Evolutionary conservation across 768 basidiomycete genomes (phyloP).

Genomic region (Stropharia rugosoannulata): DNA sequence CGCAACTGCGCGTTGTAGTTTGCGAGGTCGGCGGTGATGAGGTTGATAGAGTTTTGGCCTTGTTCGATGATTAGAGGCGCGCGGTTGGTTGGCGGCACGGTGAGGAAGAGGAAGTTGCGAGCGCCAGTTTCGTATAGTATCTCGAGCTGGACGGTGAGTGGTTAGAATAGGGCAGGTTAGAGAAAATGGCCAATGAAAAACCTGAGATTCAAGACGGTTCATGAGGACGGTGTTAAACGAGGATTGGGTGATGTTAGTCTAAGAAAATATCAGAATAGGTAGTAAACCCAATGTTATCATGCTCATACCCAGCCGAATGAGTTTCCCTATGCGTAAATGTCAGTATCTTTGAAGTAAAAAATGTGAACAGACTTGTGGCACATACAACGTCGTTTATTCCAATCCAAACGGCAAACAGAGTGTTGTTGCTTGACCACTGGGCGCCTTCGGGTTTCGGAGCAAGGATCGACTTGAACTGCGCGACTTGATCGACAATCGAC

Average conservation of each 20-base stretch:
- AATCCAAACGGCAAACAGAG: constrained; percentile 63
- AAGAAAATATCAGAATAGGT: not conserved
- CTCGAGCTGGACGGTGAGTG: constrained; percentile 36
- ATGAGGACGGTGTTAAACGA: constrained; percentile 34
- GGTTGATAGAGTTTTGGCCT: constrained; percentile 35
- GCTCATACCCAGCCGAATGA: constrained; percentile 44
- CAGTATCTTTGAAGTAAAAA: not conserved
- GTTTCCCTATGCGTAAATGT: constrained; percentile 38
- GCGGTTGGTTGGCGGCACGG: constrained; percentile 58
- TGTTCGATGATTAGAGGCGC: constrained; percentile 45
- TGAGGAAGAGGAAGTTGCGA: constrained; percentile 61
- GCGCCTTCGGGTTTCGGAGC: constrained; percentile 43
- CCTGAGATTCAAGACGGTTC: constrained; percentile 32
- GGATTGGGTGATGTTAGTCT: constrained; percentile 37
- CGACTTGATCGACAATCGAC: constrained; percentile 58
- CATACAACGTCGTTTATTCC: constrained; percentile 65
- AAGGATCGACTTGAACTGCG: constrained; percentile 45
- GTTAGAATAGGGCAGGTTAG: not conserved
- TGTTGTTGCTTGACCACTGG: constrained; percentile 50
- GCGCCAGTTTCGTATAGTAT: constrained; percentile 48
- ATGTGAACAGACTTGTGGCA: constrained; percentile 11
- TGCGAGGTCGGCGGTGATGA: constrained; percentile 33
- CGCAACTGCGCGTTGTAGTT: constrained; percentile 53
- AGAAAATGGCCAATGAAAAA: constrained; percentile 11
- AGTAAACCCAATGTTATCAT: not conserved